phyloP scores from a whole-genome alignment of 1,284 basidiomycete genomes.

The Calocybe gambosa region DNA sequence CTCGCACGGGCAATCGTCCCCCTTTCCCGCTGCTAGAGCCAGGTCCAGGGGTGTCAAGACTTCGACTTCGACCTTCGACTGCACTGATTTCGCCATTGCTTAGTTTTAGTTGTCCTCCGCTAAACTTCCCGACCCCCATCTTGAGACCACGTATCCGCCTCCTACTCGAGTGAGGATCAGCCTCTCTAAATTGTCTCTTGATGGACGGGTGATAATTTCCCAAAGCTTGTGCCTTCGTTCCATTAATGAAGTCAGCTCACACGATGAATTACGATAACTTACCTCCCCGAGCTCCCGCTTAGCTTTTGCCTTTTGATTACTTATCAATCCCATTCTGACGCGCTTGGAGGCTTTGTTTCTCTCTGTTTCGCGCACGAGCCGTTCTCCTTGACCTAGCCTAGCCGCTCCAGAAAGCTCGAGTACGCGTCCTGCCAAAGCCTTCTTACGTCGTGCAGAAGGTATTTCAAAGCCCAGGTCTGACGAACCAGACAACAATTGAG shows the following conservation, averaged over 20 bases:
- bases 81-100: constrained; percentile 49
- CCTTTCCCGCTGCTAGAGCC: constrained; percentile 2
- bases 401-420: constrained; percentile 59
- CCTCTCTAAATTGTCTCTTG: constrained; percentile 56
- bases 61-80: constrained; percentile 14
- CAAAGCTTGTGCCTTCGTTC: constrained; percentile 60
- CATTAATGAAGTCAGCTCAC: background rate
- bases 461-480: constrained; percentile 53
- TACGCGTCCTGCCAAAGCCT: constrained; percentile 68
- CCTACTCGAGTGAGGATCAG: constrained; percentile 26
- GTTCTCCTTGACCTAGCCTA: constrained; percentile 70
- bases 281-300: constrained; percentile 62
- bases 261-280: background rate
- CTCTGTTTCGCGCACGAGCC: constrained; percentile 48
- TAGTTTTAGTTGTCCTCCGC: constrained; percentile 59
- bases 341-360: constrained; percentile 61
- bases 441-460: constrained; percentile 58
- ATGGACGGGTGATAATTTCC: constrained; percentile 76
- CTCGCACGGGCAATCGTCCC: background rate
- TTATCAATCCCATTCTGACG: constrained; percentile 60
- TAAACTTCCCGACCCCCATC: constrained; percentile 75
- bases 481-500: constrained; percentile 67
- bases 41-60: constrained; percentile 4
- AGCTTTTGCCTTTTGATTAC: constrained; percentile 53
- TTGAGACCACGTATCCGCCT: constrained; percentile 59